These are phyloP conservation scores for Ambrosiella cleistominuta DNA, from an alignment of 2,329 filamentous ascomycete genomes.

Conservation along the genomic window DNA sequence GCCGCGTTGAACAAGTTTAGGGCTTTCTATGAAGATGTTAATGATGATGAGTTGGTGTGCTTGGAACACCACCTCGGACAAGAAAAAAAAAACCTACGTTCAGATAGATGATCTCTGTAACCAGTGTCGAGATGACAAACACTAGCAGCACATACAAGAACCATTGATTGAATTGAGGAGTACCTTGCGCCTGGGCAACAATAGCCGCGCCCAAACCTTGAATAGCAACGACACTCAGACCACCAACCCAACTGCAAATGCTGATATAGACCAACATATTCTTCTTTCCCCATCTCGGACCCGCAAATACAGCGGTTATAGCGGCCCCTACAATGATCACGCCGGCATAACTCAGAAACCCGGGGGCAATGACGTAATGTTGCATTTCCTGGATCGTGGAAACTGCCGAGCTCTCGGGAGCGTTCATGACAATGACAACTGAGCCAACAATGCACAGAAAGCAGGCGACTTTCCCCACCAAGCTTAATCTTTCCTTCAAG, in stretches of 20 bases:
- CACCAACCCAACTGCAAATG: slow-evolving; percentile 89
- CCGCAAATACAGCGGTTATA: slow-evolving; percentile 62
- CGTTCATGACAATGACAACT: slow-evolving; percentile 87
- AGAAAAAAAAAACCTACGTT: slow-evolving; percentile 52
- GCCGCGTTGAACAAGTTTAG: slow-evolving; percentile 94
- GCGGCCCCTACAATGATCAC: slow-evolving; percentile 58
- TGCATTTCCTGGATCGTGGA: slow-evolving; percentile 85
- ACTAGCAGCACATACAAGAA: slow-evolving; percentile 84
- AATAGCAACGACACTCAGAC: slow-evolving; percentile 83
- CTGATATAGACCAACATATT: slow-evolving; percentile 96
- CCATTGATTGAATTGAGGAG: slow-evolving; percentile 90
- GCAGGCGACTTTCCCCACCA: slow-evolving; percentile 90
- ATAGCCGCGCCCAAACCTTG: slow-evolving; percentile 87
- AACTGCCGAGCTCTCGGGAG: slow-evolving; percentile 70
- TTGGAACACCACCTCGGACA: background rate
- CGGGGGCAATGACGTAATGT: slow-evolving; percentile 65
- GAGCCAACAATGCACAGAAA: slow-evolving; percentile 90
- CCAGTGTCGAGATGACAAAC: slow-evolving; percentile 72
- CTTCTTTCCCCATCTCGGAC: slow-evolving; percentile 81
- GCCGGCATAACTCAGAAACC: slow-evolving; percentile 71
- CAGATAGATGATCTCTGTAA: slow-evolving; percentile 88
- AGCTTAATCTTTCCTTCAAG: slow-evolving; percentile 83
- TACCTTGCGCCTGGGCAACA: slow-evolving; percentile 65
- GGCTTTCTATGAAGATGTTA: slow-evolving; percentile 55
- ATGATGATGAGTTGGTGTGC: background rate